phyloP scores from a whole-genome alignment of 805 yeast genomes.

The Wickerhamomyces subpelliculosus region DNA sequence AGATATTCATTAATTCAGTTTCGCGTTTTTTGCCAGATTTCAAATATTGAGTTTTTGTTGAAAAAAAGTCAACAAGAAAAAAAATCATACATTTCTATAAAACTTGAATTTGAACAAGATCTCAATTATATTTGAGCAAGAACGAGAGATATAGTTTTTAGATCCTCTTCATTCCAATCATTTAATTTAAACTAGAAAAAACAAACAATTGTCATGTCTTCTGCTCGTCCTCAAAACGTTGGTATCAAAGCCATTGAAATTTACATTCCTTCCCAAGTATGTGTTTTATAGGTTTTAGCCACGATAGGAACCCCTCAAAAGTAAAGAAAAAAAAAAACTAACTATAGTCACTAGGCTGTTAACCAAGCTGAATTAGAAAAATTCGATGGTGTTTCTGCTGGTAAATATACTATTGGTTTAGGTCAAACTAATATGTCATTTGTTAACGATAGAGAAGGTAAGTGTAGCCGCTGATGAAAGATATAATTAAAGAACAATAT shows the following conservation, averaged over 20 bases:
- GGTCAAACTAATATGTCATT: constrained; percentile 99
- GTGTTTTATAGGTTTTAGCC: no score
- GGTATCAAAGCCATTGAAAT: constrained; percentile 97
- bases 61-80: no score
- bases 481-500: neutral
- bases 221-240: constrained; percentile 60
- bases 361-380: constrained; percentile 84
- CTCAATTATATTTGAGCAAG: no score
- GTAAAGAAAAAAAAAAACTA: neutral
- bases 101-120: no score
- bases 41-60: neutral
- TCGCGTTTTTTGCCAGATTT: neutral
- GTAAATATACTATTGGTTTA: constrained; percentile 96
- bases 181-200: no score
- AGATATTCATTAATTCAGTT: no score
- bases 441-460: constrained; percentile 84
- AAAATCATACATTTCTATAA: no score
- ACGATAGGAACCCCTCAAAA: neutral
- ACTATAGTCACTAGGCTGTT: constrained; percentile 43
- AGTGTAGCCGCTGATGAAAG: neutral
- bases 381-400: constrained; percentile 80
- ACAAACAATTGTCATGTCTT: neutral
- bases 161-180: neutral
- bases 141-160: neutral
- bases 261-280: constrained; percentile 73